Evolutionary conservation across 108 stramenopile species (phyloP).

Genomic region (Cyclotella distinguenda): DNA sequence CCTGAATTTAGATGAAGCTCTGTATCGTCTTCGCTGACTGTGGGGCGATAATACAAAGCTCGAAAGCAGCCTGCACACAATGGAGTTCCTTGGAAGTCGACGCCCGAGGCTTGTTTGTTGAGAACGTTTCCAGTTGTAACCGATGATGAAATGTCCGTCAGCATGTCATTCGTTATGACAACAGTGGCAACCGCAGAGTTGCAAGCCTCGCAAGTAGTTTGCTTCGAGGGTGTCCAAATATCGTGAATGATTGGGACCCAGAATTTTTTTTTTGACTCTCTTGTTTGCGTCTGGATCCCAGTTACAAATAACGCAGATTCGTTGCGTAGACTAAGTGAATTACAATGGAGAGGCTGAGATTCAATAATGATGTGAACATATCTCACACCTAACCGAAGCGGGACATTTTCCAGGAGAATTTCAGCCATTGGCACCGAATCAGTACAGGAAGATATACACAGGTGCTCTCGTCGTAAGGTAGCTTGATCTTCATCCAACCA

Average conservation of each 20-base stretch:
- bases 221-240: constrained; percentile 19
- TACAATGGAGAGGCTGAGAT: constrained; percentile 6
- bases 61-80: constrained; percentile 25
- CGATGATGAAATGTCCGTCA: constrained; percentile 16
- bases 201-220: constrained; percentile 23
- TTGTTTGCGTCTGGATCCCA: constrained; percentile 29
- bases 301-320: constrained; percentile 42
- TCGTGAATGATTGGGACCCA: constrained; percentile 32
- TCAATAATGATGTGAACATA: constrained; percentile 58
- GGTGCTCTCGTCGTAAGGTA: constrained; percentile 28
- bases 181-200: constrained; percentile 27
- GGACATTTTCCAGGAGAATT: constrained; percentile 51
- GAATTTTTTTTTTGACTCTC: neutral
- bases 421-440: constrained; percentile 49
- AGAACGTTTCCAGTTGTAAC: neutral
- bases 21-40: neutral
- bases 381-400: constrained; percentile 64
- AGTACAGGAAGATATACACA: constrained; percentile 25
- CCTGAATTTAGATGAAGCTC: neutral
- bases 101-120: neutral
- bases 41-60: constrained; percentile 18
- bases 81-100: constrained; percentile 7
- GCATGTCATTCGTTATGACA: constrained; percentile 22
- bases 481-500: constrained; percentile 21
- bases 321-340: constrained; percentile 9